Conservation (phyloP, 306 rosid species). For the Acmispon strigosus region DNA sequence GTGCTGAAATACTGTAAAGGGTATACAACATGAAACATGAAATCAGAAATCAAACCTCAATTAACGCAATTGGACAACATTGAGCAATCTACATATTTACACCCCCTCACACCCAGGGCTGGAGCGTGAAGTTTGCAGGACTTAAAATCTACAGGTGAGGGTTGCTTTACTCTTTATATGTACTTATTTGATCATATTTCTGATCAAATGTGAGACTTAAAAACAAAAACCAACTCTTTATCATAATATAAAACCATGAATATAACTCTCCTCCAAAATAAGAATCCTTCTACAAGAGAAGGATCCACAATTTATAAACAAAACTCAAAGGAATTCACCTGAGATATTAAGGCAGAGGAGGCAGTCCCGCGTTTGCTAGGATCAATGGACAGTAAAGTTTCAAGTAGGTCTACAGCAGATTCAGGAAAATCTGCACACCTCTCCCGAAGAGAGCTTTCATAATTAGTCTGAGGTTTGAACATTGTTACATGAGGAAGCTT, state of each 20-base stretch:
- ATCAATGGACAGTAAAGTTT: conserved; percentile 69
- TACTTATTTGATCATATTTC: too few species aligned
- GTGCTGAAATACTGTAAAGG: conserved; percentile 69
- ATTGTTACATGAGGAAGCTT: conserved; percentile 86
- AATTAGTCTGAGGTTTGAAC: conserved; percentile 77
- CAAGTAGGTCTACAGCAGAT: conserved; percentile 51
- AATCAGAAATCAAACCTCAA: conserved; percentile 14
- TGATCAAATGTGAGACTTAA: too few species aligned
- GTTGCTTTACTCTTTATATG: too few species aligned
- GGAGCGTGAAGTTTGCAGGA: too few species aligned
- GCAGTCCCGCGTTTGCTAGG: conserved; percentile 75
- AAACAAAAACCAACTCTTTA: background rate
- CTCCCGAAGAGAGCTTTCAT: conserved; percentile 61
- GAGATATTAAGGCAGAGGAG: conserved; percentile 79
- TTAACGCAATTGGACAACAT: background rate
- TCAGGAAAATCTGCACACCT: conserved; percentile 58
- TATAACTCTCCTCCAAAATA: background rate
- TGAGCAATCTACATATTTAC: background rate
- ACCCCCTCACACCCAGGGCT: too few species aligned
- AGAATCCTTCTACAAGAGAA: background rate
- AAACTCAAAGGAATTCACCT: conserved; percentile 38
- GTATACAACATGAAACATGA: background rate
- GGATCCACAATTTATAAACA: background rate
- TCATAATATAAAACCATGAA: background rate
- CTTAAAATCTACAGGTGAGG: too few species aligned